Evolutionary conservation across 306 rosid species (phyloP).

Genomic region (Quillaja saponaria): DNA sequence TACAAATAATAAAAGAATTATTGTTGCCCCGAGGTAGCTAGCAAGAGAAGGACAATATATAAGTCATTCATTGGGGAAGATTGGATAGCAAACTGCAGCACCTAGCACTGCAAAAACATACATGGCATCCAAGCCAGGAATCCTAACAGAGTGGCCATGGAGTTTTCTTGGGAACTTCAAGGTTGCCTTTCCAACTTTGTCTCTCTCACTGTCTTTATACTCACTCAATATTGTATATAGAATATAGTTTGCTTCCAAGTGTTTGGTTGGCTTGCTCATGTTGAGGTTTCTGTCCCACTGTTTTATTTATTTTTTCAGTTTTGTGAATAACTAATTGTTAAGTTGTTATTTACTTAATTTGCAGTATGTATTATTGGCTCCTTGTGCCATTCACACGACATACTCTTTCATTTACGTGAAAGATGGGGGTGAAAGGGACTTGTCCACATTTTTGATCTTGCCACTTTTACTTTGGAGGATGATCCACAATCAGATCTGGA

Average conservation of each 20-base stretch:
- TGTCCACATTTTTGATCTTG: slow-evolving; percentile 43
- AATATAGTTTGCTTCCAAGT: too few species aligned
- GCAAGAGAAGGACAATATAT: too few species aligned
- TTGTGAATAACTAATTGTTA: not conserved
- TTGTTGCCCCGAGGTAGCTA: too few species aligned
- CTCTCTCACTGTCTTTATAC: not conserved
- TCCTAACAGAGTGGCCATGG: slow-evolving; percentile 76
- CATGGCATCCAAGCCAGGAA: slow-evolving; percentile 68
- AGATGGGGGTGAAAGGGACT: slow-evolving; percentile 34
- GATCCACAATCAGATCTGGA: slow-evolving; percentile 68
- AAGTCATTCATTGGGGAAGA: too few species aligned
- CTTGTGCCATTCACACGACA: slow-evolving; percentile 52
- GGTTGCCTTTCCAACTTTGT: slow-evolving; percentile 30
- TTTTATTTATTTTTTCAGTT: too few species aligned
- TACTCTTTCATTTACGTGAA: slow-evolving; percentile 31
- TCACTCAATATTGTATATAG: too few species aligned
- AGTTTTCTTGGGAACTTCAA: slow-evolving; percentile 56
- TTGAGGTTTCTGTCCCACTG: not conserved
- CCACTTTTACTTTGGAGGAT: slow-evolving; percentile 49
- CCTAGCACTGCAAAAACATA: too few species aligned
- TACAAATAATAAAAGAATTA: too few species aligned
- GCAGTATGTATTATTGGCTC: slow-evolving; percentile 63
- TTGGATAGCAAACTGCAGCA: too few species aligned
- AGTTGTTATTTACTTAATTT: not conserved
- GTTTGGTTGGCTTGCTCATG: too few species aligned